A percentile compares a stretch with the other conserved stretches of the same genome.
Evolutionary conservation across 495 filamentous ascomycete species (phyloP).

Genomic region (Aspergillus taichungensis): DNA sequence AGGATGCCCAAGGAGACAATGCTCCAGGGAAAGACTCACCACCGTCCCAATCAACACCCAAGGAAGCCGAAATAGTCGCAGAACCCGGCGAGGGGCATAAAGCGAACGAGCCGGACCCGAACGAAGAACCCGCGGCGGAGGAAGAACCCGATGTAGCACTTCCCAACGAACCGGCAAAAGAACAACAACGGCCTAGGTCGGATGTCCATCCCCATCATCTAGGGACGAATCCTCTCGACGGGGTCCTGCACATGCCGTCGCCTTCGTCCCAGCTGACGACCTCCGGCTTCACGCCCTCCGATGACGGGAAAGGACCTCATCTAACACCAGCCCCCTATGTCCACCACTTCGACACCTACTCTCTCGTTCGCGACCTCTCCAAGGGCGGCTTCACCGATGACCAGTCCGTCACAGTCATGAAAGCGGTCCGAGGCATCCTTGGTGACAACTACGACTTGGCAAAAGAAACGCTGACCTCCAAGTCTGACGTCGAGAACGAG

Average conservation of each 20-base stretch:
- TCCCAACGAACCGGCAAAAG: conserved; percentile 14
- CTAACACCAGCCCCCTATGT: conserved; percentile 69
- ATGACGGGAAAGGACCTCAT: conserved; percentile 42
- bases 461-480: conserved; percentile 62
- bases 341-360: conserved; percentile 94
- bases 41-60: conserved; percentile 6
- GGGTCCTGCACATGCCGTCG: conserved; percentile 53
- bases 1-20: conserved; percentile 6
- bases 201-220: conserved; percentile 11
- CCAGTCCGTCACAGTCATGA: conserved; percentile 78
- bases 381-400: conserved; percentile 55
- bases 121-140: conserved; percentile 13
- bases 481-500: conserved; percentile 78
- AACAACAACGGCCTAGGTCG: conserved; percentile 16
- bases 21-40: conserved; percentile 3
- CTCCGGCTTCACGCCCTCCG: conserved; percentile 23
- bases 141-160: conserved; percentile 11
- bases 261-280: conserved; percentile 28
- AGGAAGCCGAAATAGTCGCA: neutral
- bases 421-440: conserved; percentile 68
- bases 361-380: conserved; percentile 68
- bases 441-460: conserved; percentile 74
- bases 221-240: conserved; percentile 49
- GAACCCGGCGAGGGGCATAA: conserved; percentile 11
- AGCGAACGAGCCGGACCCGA: conserved; percentile 12